Evolutionary conservation across 148 eudicot genomes (phyloP), one percentile per base, ranked within the genome.

Genomic region (Beta vulgaris): DNA sequence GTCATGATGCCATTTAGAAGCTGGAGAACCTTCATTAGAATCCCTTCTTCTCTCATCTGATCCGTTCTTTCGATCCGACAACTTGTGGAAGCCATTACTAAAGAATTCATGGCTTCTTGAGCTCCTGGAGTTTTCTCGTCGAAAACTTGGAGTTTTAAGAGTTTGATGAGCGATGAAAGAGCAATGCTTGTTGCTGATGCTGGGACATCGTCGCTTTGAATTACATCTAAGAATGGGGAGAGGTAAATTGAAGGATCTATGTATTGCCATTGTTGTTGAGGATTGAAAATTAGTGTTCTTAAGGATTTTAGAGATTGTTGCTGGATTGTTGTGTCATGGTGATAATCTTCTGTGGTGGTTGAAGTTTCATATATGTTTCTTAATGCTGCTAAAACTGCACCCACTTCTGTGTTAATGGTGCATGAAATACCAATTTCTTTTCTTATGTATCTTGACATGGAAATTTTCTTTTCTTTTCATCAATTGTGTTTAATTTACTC

Each of bases 401-500:
- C 92, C 6, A 91, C 85, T 78, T 92, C 98, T 53, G 98, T 90
- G 87, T 89, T 94, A 10, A 94, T 73, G 86, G 89, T 92, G 88
- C 98, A 94, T 1, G 96, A 88, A 23, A 92, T 29, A 3, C 93
- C 96, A 19, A 90, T 76, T 62, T 92, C 90, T 84, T 77, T 91
- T 37, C 82, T 84, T 77, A 79, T 86, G 16, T 64, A 71, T 44
- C 49, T 91, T 2, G 77, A 79, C 85, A 80, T 76, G 3, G 36
- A 31, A 51, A 34, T 72, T 6, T 64, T 21, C 10, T 15, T n/a
- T 32, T 68, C 2, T 44, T 29, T 19, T 18, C 32, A 7, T n/a
- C 40, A 68, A 44, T 49, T 39, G 9, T 26, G 14, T 1, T 79
- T 43, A n/a, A n/a, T n/a, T 34, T 37, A 35, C 23, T 54, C 31